phyloP scores from a whole-genome alignment of 306 rosid species.

The Spatholobus suberectus region DNA sequence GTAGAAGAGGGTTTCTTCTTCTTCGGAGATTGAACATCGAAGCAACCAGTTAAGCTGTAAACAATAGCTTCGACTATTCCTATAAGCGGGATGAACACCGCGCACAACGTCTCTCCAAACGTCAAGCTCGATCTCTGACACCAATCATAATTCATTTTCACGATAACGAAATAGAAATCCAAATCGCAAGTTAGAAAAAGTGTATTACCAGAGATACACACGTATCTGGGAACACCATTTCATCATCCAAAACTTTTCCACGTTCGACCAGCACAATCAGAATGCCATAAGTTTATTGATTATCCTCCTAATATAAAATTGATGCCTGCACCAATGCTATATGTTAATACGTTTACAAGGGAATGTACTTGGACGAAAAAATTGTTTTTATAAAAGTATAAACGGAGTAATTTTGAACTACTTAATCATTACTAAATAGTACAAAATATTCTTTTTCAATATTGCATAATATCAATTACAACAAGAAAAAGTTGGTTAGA shows the following conservation, averaged over 20 bases:
- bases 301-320: no score
- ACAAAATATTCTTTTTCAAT: no score
- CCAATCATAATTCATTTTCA: not conserved
- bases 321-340: no score
- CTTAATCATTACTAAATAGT: no score
- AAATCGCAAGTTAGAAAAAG: not conserved
- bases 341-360: no score
- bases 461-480: no score
- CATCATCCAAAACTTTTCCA: not conserved
- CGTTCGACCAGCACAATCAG: not conserved
- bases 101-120: slow-evolving; percentile 54
- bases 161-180: not conserved
- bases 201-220: slow-evolving; percentile 1
- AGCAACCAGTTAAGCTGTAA: slow-evolving; percentile 55
- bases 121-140: slow-evolving; percentile 53
- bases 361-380: no score
- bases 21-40: slow-evolving; percentile 16
- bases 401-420: no score
- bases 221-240: slow-evolving; percentile 15
- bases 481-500: no score
- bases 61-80: slow-evolving; percentile 53
- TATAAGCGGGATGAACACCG: slow-evolving; percentile 51
- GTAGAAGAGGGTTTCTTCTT: slow-evolving; percentile 22
- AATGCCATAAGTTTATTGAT: no score
- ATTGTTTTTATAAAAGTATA: no score